Evolutionary conservation across 2,329 filamentous ascomycete genomes (phyloP).

Genomic region (Cladosporium oxysporum): DNA sequence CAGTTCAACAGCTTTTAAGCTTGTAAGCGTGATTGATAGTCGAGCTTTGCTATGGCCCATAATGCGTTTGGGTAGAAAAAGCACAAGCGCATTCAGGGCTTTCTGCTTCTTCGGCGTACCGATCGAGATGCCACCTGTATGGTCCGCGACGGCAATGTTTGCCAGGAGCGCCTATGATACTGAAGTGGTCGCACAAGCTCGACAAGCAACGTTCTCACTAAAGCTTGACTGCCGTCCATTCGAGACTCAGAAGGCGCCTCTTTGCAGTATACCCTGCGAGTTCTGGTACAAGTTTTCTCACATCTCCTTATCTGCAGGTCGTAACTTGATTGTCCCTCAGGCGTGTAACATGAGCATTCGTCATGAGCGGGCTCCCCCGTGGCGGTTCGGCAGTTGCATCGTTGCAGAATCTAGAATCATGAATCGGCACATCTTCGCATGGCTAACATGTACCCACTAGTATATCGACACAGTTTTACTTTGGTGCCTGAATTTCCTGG

Average conservation of each 20-base stretch:
- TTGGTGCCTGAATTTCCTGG: neutral
- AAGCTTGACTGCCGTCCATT: neutral
- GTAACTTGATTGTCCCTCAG: neutral
- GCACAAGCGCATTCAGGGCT: neutral
- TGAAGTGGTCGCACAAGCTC: neutral
- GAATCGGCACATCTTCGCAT: neutral
- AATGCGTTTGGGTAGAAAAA: neutral
- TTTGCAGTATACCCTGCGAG: neutral
- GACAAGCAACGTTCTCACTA: neutral
- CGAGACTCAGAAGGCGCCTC: neutral
- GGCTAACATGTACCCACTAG: neutral
- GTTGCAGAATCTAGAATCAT: neutral
- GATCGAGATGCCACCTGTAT: neutral
- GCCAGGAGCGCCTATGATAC: neutral
- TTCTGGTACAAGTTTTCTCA: neutral
- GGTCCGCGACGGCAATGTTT: neutral
- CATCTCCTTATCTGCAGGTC: neutral
- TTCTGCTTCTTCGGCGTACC: neutral
- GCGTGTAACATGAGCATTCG: neutral
- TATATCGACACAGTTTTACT: neutral
- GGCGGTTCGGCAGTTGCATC: neutral
- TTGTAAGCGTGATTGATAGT: neutral
- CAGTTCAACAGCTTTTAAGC: neutral
- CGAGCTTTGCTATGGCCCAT: neutral
- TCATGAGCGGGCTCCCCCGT: neutral